Evolutionary conservation across 345 rosid genomes (phyloP).

Genomic region (Clausena lansium): DNA sequence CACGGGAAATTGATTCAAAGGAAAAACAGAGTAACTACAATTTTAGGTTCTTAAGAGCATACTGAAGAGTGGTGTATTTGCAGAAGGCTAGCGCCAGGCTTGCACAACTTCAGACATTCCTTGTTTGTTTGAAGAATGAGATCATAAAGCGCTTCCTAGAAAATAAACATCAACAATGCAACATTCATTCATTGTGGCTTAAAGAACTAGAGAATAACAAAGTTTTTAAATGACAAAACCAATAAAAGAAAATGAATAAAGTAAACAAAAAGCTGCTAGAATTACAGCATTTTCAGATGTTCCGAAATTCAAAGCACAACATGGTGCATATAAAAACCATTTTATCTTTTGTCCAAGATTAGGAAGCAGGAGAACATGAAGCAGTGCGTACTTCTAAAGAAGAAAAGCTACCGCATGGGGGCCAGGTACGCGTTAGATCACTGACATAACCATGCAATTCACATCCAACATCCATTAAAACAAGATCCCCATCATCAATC

Average conservation of each 20-base stretch:
- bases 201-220: neutral
- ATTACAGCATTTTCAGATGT: no score
- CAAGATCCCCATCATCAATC: conserved; percentile 84
- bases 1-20: neutral
- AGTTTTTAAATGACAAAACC: neutral
- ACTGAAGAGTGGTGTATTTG: conserved; percentile 78
- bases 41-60: conserved; percentile 20
- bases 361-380: conserved; percentile 1
- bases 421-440: conserved; percentile 97
- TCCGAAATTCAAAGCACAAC: no score
- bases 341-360: neutral
- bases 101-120: conserved; percentile 71
- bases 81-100: conserved; percentile 72
- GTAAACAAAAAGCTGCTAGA: neutral
- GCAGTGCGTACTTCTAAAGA: conserved; percentile 56
- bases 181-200: neutral
- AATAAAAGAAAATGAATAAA: neutral
- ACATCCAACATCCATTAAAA: conserved; percentile 96
- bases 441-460: conserved; percentile 95
- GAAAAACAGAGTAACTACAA: neutral
- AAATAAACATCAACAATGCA: conserved; percentile 13
- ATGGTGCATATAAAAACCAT: neutral
- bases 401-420: conserved; percentile 78
- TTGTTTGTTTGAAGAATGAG: conserved; percentile 85
- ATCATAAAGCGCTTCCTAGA: conserved; percentile 82